Conservation (phyloP, 1,284 basidiomycete species). For the Leccinum griseonigrum region DNA sequence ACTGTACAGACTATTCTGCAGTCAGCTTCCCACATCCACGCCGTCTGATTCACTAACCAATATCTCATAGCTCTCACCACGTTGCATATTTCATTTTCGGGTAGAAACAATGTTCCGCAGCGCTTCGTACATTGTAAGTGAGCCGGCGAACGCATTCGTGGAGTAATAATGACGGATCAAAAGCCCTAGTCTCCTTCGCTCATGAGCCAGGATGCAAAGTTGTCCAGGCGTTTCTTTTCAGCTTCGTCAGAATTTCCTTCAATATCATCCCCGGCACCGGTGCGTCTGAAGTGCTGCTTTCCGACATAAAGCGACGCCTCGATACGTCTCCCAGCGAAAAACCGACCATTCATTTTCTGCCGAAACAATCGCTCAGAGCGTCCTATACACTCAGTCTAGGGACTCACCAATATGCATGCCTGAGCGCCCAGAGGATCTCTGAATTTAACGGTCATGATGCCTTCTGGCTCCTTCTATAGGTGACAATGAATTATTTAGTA, state of each 20-base stretch:
- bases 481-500: constrained; percentile 1
- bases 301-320: constrained; percentile 81
- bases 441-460: constrained; percentile 97
- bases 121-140: not conserved
- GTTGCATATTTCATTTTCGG: not conserved
- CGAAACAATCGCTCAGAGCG: not conserved
- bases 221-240: constrained; percentile 82
- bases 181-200: constrained; percentile 59
- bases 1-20: not conserved
- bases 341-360: constrained; percentile 95
- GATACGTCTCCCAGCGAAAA: constrained; percentile 83
- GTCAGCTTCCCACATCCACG: not conserved
- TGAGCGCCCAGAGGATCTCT: constrained; percentile 84
- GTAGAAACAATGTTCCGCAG: not conserved
- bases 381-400: not conserved
- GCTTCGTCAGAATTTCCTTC: constrained; percentile 65
- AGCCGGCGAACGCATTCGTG: not conserved
- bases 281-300: constrained; percentile 79
- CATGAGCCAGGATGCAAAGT: constrained; percentile 87
- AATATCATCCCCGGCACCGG: constrained; percentile 57
- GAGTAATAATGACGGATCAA: constrained; percentile 3
- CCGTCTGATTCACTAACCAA: not conserved
- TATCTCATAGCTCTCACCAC: not conserved
- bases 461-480: constrained; percentile 84
- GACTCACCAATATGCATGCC: constrained; percentile 81